Evolutionary conservation across 257 asterid genomes (phyloP), one percentile per base, ranked within the genome.

Genomic region (Rehmannia glutinosa): DNA sequence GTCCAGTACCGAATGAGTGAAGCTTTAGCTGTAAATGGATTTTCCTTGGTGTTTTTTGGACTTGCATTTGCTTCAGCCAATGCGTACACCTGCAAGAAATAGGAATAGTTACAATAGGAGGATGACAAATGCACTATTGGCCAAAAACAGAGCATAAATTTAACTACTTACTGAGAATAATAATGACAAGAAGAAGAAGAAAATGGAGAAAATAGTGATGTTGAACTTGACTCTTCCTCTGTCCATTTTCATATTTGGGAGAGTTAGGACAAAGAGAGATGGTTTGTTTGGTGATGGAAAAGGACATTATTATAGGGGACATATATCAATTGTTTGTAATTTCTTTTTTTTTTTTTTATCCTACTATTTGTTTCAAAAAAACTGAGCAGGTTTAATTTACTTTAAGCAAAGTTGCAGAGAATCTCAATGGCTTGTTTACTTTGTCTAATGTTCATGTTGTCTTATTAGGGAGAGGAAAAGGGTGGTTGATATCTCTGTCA

Each of bases 1-100:
- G 72, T 81, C 96, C 96, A 92, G 41, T 92, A 92, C 9, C 98
- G 75, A 54, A 85, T 68, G 2, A 85, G 62, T 1, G 90, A 83
- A 28, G 98, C 87, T 59, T 71, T 85, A 16, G 86, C 66, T 17
- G 98, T 77, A 25, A 89, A 87, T 16, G 98, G 97, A 21, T 84
- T 89, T 21, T 69, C 73, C 41, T 84, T 83, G 6, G 74, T 25
- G 30, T n/a, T 24, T 2, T 24, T 52, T 17, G 57, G 57, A 11
- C 8, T 59, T 17, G 51, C 42, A 41, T 72, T 51, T 43, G 66
- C 42, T 66, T 73, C 68, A 27, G 70, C 77, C 75, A 65, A 61
- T 58, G 91, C 69, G 68, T 32, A 13, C 6, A 62, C 85, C 96
- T 90, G 83, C 81, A 73, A 61, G 49, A 64, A 39, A 62, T 8